These are phyloP conservation scores for Colletotrichum simmondsii DNA, from an alignment of 2,329 filamentous ascomycete genomes.

Conservation along the genomic window DNA sequence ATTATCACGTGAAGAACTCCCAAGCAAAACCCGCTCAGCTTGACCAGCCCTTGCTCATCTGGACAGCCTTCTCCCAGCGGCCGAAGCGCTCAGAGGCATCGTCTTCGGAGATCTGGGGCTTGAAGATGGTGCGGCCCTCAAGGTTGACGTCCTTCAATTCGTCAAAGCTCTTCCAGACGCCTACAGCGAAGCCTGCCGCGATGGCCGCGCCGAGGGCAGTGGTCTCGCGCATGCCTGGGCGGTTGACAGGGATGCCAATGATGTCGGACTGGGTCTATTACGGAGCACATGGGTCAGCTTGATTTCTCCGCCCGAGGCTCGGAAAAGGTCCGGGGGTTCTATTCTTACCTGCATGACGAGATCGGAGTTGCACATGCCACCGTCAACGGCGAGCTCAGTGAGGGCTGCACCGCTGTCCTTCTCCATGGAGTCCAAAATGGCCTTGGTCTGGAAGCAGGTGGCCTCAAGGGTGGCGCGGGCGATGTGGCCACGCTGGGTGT, in stretches of 20 bases:
- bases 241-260: slow-evolving; percentile 81
- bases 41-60: slow-evolving; percentile 82
- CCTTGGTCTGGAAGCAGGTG: slow-evolving; percentile 85
- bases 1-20: background rate
- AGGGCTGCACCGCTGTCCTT: slow-evolving; percentile 81
- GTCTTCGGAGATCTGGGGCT: slow-evolving; percentile 70
- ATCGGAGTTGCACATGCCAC: slow-evolving; percentile 84
- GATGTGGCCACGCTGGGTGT: slow-evolving; percentile 81
- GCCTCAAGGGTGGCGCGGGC: slow-evolving; percentile 84
- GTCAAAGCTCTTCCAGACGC: slow-evolving; percentile 78
- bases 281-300: slow-evolving; percentile 16
- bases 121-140: slow-evolving; percentile 75
- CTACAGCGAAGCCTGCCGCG: slow-evolving; percentile 81
- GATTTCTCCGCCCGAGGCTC: slow-evolving; percentile 23
- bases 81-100: slow-evolving; percentile 73
- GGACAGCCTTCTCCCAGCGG: slow-evolving; percentile 80
- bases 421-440: slow-evolving; percentile 84
- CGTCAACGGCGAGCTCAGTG: slow-evolving; percentile 81
- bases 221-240: slow-evolving; percentile 85
- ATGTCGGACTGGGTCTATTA: slow-evolving; percentile 79
- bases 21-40: slow-evolving; percentile 37
- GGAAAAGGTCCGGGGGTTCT: slow-evolving; percentile 20
- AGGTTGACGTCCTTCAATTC: slow-evolving; percentile 79
- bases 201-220: slow-evolving; percentile 86
- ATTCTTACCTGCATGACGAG: slow-evolving; percentile 75